Evolutionary conservation across 2,329 filamentous ascomycete genomes (phyloP), one percentile per base, ranked within the genome.

Genomic region (Cladosporium sp.): DNA sequence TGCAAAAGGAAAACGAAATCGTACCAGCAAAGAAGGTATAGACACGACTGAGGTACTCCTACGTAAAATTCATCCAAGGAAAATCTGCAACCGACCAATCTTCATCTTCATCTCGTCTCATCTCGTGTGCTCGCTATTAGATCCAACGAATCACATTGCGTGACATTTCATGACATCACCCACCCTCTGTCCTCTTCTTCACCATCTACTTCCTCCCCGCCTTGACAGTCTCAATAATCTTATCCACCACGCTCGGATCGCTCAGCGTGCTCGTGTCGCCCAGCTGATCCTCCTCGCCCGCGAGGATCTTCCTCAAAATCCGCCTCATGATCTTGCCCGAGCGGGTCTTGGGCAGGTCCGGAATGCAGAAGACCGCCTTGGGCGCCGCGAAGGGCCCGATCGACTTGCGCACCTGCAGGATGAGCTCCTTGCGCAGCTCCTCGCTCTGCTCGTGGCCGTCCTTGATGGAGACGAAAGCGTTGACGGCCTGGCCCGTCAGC

Each of bases 281-380:
- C 50, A 98, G 78, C 73, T 95, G 91, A 70, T 98, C 93, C 74
- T 96, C 92, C 77, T 98, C 93, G 34, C 92, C 92, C 13, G 91
- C 91, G 62, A 98, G 74, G 66, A 98, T 95, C 88, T 98, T 98
- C 65, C 93, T 82, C 76, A 98, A 74, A 67, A 98, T 95, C 59
- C 93, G 85, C 58, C 93, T 83, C 93, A 98, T 98, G 67, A 98
- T 98, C 86, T 98, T 98, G 61, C 93, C 93, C 62, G 88, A 95
- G 63, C 93, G 82, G 35, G 93, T 98, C 84, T 98, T 97, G 65
- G 93, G 93, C 59, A 98, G 81, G 69, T 98, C 93, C 3, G 90
- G 86, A 42, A 98, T 87, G 51, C 95, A 82, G 69, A 84, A 93
- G 58, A 98, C 85, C 16, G 86, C 87, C 79, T 97, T 98, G 59